A percentile compares a stretch with the other conserved stretches of the same genome.
Conservation (phyloP, 768 basidiomycete species). For the Amanita molliuscula region DNA sequence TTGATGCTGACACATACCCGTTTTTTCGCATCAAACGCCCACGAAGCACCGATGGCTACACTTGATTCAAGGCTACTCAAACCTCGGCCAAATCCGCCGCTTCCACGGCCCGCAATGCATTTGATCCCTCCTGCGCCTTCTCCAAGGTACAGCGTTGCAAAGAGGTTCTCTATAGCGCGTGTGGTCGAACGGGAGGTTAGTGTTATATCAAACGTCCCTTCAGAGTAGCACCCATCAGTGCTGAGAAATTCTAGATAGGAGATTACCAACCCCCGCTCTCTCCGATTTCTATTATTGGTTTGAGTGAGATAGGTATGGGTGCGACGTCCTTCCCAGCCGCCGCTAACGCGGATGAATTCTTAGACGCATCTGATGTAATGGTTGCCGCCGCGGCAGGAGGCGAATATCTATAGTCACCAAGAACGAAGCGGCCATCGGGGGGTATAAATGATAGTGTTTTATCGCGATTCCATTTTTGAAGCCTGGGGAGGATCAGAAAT, state of each 20-base stretch:
- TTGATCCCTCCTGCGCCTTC: slow-evolving; percentile 63
- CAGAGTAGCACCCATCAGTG: slow-evolving; percentile 1
- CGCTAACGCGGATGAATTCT: slow-evolving; percentile 12
- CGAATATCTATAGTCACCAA: slow-evolving; percentile 74
- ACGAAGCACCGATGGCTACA: slow-evolving; percentile 43
- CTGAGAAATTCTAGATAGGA: not conserved
- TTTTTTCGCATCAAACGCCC: slow-evolving; percentile 69
- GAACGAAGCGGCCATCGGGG: slow-evolving; percentile 80
- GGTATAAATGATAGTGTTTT: slow-evolving; percentile 83
- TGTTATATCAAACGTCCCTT: slow-evolving; percentile 52
- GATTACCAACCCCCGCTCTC: slow-evolving; percentile 27
- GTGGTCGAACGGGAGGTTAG: slow-evolving; percentile 54
- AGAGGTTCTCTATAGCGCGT: slow-evolving; percentile 60
- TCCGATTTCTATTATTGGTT: slow-evolving; percentile 34
- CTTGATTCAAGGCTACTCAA: slow-evolving; percentile 20
- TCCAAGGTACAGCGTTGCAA: slow-evolving; percentile 68
- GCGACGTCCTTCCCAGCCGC: slow-evolving; percentile 28
- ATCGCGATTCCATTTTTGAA: slow-evolving; percentile 72
- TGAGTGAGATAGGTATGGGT: slow-evolving; percentile 42
- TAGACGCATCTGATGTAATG: slow-evolving; percentile 11
- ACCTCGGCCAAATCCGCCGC: slow-evolving; percentile 32
- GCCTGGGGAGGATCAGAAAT: slow-evolving; percentile 26
- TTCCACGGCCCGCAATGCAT: slow-evolving; percentile 54
- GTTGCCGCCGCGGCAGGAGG: slow-evolving; percentile 19
- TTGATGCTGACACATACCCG: slow-evolving; percentile 28